Percentiles rank a stretch among this genome's conserved stretches.
Conservation (phyloP, 148 eudicot genomes). For the Amaranthus cruentus region DNA sequence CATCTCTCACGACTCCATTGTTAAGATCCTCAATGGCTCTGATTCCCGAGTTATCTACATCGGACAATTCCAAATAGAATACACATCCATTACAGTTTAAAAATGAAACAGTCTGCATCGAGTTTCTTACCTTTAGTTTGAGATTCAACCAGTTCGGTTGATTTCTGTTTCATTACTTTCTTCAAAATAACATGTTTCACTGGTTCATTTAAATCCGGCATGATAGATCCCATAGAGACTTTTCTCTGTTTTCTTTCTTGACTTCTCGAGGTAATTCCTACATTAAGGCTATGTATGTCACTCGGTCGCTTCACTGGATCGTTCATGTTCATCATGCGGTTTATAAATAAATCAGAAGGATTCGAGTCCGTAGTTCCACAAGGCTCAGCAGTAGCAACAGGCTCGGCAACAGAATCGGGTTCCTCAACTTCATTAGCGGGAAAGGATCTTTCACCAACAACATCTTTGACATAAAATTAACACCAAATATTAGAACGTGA, state of each 20-base stretch:
- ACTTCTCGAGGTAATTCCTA: conserved; percentile 15
- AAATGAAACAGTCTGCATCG: neutral
- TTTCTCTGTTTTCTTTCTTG: conserved; percentile 15
- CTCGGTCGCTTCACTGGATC: conserved; percentile 23
- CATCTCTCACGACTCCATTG: conserved; percentile 22
- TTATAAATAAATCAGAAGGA: conserved; percentile 13
- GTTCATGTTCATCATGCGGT: neutral
- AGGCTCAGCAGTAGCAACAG: conserved; percentile 19
- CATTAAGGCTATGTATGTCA: conserved; percentile 12
- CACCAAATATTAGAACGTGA: neutral
- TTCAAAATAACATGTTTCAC: conserved; percentile 2
- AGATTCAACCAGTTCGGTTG: conserved; percentile 21
- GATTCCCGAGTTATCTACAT: conserved; percentile 25
- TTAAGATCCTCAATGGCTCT: conserved; percentile 23
- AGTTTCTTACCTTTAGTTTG: conserved; percentile 31
- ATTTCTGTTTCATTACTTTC: conserved; percentile 27
- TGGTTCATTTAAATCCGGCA: conserved; percentile 23
- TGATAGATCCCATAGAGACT: conserved; percentile 19
- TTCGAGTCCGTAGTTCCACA: conserved; percentile 10
- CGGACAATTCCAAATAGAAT: conserved; percentile 20
- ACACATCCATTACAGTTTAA: conserved; percentile 7
- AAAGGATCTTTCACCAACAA: conserved; percentile 14
- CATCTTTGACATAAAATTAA: conserved; percentile 15
- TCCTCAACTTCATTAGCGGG: conserved; percentile 22
- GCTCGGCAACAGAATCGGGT: conserved; percentile 13